phyloP scores from a whole-genome alignment of 2,329 filamentous ascomycete species.

The Hysterium pulicare region DNA sequence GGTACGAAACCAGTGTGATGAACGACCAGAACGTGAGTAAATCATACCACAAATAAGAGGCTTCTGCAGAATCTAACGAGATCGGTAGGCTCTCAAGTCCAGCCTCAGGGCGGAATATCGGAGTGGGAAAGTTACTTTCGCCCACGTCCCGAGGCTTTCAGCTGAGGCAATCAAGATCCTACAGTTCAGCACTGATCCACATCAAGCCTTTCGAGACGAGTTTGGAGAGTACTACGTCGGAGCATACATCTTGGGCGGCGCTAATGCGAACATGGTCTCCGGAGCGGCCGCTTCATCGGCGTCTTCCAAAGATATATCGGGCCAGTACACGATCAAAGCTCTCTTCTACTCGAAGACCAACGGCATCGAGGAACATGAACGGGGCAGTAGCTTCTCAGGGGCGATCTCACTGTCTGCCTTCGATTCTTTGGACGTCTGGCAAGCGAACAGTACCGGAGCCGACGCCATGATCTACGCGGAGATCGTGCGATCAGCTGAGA shows the following conservation, averaged over 20 bases:
- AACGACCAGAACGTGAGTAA: neutral
- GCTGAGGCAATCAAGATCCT: neutral
- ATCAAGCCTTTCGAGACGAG: neutral
- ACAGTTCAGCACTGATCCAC: neutral
- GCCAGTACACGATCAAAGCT: neutral
- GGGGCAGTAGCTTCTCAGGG: neutral
- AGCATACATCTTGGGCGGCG: neutral
- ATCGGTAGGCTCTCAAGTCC: neutral
- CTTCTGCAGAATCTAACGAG: neutral
- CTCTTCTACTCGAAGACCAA: neutral
- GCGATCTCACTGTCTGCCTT: neutral
- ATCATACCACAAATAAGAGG: neutral
- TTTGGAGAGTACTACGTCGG: constrained; percentile 1
- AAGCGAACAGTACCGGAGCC: neutral
- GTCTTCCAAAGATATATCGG: neutral
- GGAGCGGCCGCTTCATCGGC: neutral
- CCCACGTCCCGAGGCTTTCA: neutral
- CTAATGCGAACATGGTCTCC: neutral
- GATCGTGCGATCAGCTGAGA: neutral
- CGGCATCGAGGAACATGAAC: neutral
- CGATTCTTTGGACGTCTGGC: neutral
- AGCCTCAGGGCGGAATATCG: neutral
- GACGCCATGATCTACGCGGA: neutral
- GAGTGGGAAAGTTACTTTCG: neutral
- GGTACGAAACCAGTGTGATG: neutral